Base-by-base conservation (phyloP, 2,329 filamentous ascomycete genomes). In the Plenodomus tracheiphilus region DNA sequence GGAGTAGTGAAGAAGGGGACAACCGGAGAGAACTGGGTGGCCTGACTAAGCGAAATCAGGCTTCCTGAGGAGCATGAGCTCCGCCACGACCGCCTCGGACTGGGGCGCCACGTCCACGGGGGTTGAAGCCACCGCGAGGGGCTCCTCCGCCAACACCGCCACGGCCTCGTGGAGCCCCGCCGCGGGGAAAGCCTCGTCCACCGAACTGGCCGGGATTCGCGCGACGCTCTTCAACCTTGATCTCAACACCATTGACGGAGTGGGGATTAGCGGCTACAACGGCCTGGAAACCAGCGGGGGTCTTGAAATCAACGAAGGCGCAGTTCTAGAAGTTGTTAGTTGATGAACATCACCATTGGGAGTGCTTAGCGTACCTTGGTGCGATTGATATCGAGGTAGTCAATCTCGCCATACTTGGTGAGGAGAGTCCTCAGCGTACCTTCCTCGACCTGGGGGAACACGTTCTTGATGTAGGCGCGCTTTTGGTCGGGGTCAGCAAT, bases 291-390 rank as follows among this genome's bases (percentile, higher is more conserved):
- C 85, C 91, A 46, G 91, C 85, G 18, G 84, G 71, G 39, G 87
- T 88, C 68, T 86, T 88, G 74, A 94, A 99, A 73, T 99, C 94
- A 51, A 97, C 90, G 69, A 97, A 97, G 20, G 94, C 94, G 68
- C 91, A 97, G 81, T 94, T 97, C 93, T 96, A 69, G 32, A 2
- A 8, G 7, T 10, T 18, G 42, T 70, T 54, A 71, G 62, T 43
- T 44, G 13, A 2, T 15, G 20, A 16, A 32, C 46, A 3, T 7
- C 17, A 4, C 45, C 4, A 32, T 11, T 11, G 15, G 9, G 7
- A 7, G 35, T 15, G 10, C 35, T 61, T n/a, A 40, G 61, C 77
- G 65, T 79, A 96, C 92, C 88, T 96, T 97, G 65, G 74, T 75
- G 56, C 84, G 81, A 69, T 79, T 84, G 59, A 86, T 80, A 65